Base-by-base conservation (phyloP, 164 flowering plant genomes). In the Kalanchoe fedtschenkoi region DNA sequence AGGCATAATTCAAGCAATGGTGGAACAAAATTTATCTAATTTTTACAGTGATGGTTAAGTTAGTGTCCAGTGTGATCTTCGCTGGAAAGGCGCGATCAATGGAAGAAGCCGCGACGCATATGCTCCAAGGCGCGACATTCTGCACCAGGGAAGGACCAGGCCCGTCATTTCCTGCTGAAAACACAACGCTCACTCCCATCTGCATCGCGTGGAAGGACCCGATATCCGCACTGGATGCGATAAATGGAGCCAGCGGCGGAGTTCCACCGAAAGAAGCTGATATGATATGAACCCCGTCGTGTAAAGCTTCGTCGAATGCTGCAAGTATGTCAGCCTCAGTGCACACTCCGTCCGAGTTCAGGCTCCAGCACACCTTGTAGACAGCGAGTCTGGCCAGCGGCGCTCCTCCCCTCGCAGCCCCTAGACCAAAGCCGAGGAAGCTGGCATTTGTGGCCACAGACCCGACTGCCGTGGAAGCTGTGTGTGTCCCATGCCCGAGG, bases 391-490 rank as follows among this genome's bases (percentile, higher is more conserved):
- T 61, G 1, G 95, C 83, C 68, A 73, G 72, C 0, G 91, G 87
- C 2, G 89, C 85, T 3, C 88, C 91, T 0, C 95, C 95, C 9
- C 88, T 68, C 4, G 86, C 95, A 0, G 63, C 71, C 67, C 95
- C 95, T 1, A 15, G 51, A 0, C 74, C 95, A 5, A 83, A 55
- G 3, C 84, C 84, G 4, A 72, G 61, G 65, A 78, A 78, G 63
- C 74, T 65, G 10, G 75, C 86, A 34, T 72, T 66, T 14, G 32
- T 60, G 0, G 70, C 82, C 0, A 75, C 33, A 39, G 81, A 75
- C 0, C 95, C 95, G 0, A 73, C 85, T 6, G 95, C 95, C 0
- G 79, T 87, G 1, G 95, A 87, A 17, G 95, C 87, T 9, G 87
- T 81, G 69, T 87, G 95, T 2, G 95, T 87, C 0, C 95, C 95